phyloP scores from a whole-genome alignment of 139 green algal species.

The Chlorella sp. region DNA sequence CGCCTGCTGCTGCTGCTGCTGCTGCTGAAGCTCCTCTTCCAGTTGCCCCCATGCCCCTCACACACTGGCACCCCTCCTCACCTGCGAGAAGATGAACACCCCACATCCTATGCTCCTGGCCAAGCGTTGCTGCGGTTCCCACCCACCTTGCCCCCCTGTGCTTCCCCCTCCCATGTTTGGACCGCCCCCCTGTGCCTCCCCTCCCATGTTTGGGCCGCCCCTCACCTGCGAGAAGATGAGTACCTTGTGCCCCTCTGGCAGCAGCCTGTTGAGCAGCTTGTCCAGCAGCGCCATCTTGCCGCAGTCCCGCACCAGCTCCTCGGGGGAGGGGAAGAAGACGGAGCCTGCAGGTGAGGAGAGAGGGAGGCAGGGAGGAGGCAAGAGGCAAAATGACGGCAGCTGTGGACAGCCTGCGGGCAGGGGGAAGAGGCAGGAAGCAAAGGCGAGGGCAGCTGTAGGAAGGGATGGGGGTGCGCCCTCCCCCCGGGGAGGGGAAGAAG shows the following conservation, averaged over 20 bases:
- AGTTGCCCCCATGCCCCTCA: too few species aligned
- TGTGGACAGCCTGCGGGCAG: too few species aligned
- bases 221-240: conserved; percentile 97
- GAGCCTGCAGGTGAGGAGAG: background rate
- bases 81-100: conserved; percentile 97
- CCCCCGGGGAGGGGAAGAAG: too few species aligned
- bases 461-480: too few species aligned
- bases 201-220: background rate
- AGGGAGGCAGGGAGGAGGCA: background rate
- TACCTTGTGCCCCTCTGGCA: conserved; percentile 77
- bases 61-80: background rate
- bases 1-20: too few species aligned
- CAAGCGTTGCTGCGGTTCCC: conserved; percentile 73
- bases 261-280: conserved; percentile 78
- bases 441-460: too few species aligned
- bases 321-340: conserved; percentile 65
- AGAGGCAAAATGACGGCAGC: too few species aligned
- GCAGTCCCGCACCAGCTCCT: conserved; percentile 86
- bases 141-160: too few species aligned
- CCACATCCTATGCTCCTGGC: background rate
- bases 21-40: too few species aligned
- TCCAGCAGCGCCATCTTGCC: conserved; percentile 97
- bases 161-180: too few species aligned
- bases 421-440: too few species aligned
- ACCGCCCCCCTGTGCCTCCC: too few species aligned